Conservation (phyloP, 176 grass and related monocot species). For the Neostapfia colusana region DNA sequence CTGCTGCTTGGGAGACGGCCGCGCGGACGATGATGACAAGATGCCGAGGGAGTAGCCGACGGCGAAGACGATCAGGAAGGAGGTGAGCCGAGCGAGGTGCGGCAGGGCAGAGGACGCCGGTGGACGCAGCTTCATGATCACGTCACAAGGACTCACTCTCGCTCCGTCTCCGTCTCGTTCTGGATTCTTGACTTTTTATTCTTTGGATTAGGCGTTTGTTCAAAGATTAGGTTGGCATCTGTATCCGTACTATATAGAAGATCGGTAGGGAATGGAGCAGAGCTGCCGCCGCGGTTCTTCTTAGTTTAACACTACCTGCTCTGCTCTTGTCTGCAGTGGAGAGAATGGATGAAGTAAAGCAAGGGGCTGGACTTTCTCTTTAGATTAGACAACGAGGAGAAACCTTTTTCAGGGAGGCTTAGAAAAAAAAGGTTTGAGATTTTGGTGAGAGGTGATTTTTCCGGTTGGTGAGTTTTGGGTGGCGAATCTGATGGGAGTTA, state of each 20-base stretch:
- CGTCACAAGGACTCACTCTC: neutral
- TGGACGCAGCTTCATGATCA: constrained; percentile 53
- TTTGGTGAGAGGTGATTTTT: constrained; percentile 11
- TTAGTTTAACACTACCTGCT: neutral
- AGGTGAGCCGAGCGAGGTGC: constrained; percentile 41
- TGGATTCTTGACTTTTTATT: neutral
- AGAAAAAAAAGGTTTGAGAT: neutral
- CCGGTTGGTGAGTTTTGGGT: constrained; percentile 44
- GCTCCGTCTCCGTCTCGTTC: neutral
- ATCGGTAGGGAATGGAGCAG: neutral
- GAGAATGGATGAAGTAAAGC: neutral
- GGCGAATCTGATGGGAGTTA: constrained; percentile 52
- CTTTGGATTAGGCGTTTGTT: neutral
- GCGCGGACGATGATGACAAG: constrained; percentile 55
- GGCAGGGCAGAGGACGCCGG: constrained; percentile 4
- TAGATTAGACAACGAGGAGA: neutral
- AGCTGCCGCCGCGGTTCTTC: constrained; percentile 5
- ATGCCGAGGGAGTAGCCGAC: constrained; percentile 73
- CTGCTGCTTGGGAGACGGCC: constrained; percentile 21
- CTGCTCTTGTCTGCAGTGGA: neutral
- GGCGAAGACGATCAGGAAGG: constrained; percentile 66
- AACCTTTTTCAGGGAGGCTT: neutral
- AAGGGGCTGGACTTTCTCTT: neutral
- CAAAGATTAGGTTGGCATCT: neutral
- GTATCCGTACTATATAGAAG: constrained; percentile 1